Evolutionary conservation across 129 eudicot genomes (phyloP), one percentile per base, ranked within the genome.

Genomic region (Chrysanthemum seticuspe): DNA sequence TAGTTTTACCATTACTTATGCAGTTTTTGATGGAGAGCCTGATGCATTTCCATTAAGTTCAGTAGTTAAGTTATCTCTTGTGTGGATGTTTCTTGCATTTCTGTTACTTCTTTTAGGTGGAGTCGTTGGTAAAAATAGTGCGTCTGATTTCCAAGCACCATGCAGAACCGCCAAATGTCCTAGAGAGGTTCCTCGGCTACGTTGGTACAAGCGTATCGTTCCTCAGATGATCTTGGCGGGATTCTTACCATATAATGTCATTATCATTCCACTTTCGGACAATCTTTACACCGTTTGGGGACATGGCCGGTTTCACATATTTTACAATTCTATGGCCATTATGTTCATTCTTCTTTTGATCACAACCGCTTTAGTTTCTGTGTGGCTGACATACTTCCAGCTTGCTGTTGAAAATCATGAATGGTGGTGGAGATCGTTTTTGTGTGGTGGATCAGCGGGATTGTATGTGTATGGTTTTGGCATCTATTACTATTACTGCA

Each of bases 141-240:
- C 81, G 71, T 76, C 83, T 11, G 92, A 87, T 63, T 87, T 87
- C 73, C 92, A 87, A 76, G 92, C 92, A 59, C 92, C 92, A 19
- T 68, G 72, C 60, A 80, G 88, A 47, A 87, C 92, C 61, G 82
- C 87, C 54, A 87, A 87, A 70, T 87, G 82, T 73, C 88, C 92
- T 13, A 76, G 88, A 80, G 95, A 88, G 76, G 83, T 88, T 65
- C 95, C 95, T 2, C 83, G 85, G 0, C 36, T 81, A 71, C 91
- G 85, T 36, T 88, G 96, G 96, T 88, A 86, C 73, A 79, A 91
- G 51, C 78, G 79, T 19, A 79, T 80, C 31, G 60, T 88, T 70
- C 96, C 96, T 62, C 96, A 88, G 80, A 88, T 88, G 96, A 91
- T 88, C 71, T 83, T 88, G 96, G 89, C 96, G 14, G 96, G 96